Evolutionary conservation across 495 filamentous ascomycete genomes (phyloP).

Genomic region (Hypoxylon fragiforme): DNA sequence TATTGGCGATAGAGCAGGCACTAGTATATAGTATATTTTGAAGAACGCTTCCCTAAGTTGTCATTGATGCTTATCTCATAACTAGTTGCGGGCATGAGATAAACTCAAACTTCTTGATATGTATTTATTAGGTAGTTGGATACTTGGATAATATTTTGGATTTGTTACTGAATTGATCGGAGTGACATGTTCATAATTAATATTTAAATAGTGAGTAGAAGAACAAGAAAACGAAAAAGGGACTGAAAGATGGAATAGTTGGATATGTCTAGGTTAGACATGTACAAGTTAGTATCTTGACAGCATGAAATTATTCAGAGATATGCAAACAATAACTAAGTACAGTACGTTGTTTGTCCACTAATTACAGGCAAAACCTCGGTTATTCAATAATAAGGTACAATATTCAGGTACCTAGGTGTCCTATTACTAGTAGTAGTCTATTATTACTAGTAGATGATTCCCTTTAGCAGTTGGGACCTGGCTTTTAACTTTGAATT

Average conservation of each 20-base stretch:
- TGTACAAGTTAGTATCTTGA: background rate
- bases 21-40: background rate
- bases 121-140: background rate
- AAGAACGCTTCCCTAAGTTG: background rate
- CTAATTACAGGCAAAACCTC: background rate
- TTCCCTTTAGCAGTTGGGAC: background rate
- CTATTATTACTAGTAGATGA: background rate
- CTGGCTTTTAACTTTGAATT: slow-evolving; percentile 5
- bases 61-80: slow-evolving; percentile 23
- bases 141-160: too few relatives aligned
- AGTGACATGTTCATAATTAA: background rate
- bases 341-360: too few relatives aligned
- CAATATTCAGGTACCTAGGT: too few relatives aligned
- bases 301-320: too few relatives aligned
- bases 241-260: too few relatives aligned
- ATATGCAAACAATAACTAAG: too few relatives aligned
- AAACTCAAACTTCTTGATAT: background rate
- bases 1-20: slow-evolving; percentile 5
- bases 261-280: too few relatives aligned
- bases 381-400: slow-evolving; percentile 11
- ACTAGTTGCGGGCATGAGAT: background rate
- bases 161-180: too few relatives aligned
- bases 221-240: too few relatives aligned
- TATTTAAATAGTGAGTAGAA: too few relatives aligned
- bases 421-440: too few relatives aligned